These are phyloP conservation scores for Colletotrichum tropicicola DNA, from an alignment of 2,329 filamentous ascomycete genomes.

Conservation along the genomic window DNA sequence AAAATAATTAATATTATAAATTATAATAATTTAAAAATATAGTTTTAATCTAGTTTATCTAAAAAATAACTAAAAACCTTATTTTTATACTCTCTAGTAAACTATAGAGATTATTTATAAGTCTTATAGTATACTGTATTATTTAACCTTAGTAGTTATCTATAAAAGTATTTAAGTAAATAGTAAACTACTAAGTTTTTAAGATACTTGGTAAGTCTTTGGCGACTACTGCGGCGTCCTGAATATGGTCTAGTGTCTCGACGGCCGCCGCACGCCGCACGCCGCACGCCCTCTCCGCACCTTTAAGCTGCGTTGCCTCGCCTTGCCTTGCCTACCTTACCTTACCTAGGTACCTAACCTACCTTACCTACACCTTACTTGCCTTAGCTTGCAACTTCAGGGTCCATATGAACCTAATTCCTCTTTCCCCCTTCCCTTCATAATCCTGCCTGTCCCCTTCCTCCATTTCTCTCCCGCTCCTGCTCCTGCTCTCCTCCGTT, in stretches of 20 bases:
- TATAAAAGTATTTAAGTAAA: too few relatives aligned
- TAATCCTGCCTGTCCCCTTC: constrained; percentile 8
- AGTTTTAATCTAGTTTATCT: too few relatives aligned
- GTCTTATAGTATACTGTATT: too few relatives aligned
- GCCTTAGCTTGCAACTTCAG: constrained; percentile 25
- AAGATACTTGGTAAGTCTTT: too few relatives aligned
- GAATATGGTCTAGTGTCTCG: not conserved
- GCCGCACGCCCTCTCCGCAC: not conserved
- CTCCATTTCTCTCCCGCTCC: not conserved
- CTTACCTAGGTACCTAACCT: not conserved
- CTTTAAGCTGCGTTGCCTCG: constrained; percentile 8
- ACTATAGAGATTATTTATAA: too few relatives aligned
- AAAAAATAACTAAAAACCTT: too few relatives aligned
- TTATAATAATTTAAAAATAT: too few relatives aligned
- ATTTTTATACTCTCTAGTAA: too few relatives aligned
- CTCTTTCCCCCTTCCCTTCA: constrained; percentile 19
- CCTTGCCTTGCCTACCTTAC: constrained; percentile 8
- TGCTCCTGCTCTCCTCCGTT: not conserved
- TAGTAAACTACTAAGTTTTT: too few relatives aligned
- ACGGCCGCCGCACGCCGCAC: constrained; percentile 12
- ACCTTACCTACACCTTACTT: not conserved
- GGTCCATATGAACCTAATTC: constrained; percentile 29
- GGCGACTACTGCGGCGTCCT: too few relatives aligned
- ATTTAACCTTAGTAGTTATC: too few relatives aligned
- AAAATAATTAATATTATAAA: too few relatives aligned